A percentile compares a stretch with the other conserved stretches of the same genome.
Evolutionary conservation across 129 eudicot species (phyloP).

Genomic region (Daucus carota): DH1_v3.0 NC_030389.2:25695501-25696000

Average conservation of each 20-base stretch:
- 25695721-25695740: constrained; percentile 38
- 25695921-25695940: constrained; percentile 50
- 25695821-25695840: constrained; percentile 44
- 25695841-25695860: constrained; percentile 35
- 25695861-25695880: constrained; percentile 45
- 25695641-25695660: constrained; percentile 23
- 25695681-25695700: constrained; percentile 43
- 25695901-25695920: constrained; percentile 43
- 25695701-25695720: constrained; percentile 45
- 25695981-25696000: constrained; percentile 47
- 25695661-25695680: constrained; percentile 26
- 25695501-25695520: constrained; percentile 45
- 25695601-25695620: constrained; percentile 39
- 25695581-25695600: constrained; percentile 39
- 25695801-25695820: constrained; percentile 33
- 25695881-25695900: constrained; percentile 49
- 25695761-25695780: constrained; percentile 37
- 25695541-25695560: constrained; percentile 34
- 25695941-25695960: constrained; percentile 44
- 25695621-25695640: constrained; percentile 26
- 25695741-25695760: constrained; percentile 27
- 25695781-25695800: constrained; percentile 42
- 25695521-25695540: constrained; percentile 40
- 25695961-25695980: constrained; percentile 40
- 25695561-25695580: constrained; percentile 41